Evolutionary conservation across 2,329 filamentous ascomycete species (phyloP).

Genomic region (Samsoniella hepiali): DNA sequence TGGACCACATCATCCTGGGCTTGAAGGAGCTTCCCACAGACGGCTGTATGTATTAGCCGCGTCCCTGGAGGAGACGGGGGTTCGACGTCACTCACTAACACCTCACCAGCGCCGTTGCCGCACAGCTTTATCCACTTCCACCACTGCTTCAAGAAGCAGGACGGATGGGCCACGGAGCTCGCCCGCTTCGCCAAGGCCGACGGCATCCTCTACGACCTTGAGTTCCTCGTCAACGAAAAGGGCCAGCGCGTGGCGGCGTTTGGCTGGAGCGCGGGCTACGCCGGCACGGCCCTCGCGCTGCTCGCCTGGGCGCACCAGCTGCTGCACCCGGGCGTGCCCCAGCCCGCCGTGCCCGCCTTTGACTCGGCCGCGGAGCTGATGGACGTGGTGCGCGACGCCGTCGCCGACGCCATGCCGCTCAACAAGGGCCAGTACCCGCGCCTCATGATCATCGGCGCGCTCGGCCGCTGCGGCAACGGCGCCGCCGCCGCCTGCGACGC

Average conservation of each 20-base stretch:
- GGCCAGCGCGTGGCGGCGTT: constrained; percentile 72
- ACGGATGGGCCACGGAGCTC: constrained; percentile 73
- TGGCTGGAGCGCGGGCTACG: constrained; percentile 73
- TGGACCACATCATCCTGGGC: constrained; percentile 68
- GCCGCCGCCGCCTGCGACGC: constrained; percentile 76
- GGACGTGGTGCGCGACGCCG: constrained; percentile 55
- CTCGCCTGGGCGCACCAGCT: constrained; percentile 84
- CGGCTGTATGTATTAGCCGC: constrained; percentile 45
- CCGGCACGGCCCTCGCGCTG: constrained; percentile 69
- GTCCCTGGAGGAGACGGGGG: not conserved
- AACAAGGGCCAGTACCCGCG: constrained; percentile 66
- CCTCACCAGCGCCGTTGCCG: constrained; percentile 45
- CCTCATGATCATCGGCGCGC: constrained; percentile 79
- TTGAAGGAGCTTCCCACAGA: constrained; percentile 77
- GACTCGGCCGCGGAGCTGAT: constrained; percentile 19
- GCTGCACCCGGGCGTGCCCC: constrained; percentile 59
- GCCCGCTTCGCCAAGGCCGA: constrained; percentile 48
- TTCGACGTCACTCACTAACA: not conserved
- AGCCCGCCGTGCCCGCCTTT: constrained; percentile 36
- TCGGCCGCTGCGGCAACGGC: constrained; percentile 80
- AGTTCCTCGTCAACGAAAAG: constrained; percentile 74
- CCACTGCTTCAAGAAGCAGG: constrained; percentile 71
- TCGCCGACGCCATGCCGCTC: constrained; percentile 65
- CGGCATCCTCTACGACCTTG: constrained; percentile 78
- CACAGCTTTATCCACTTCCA: constrained; percentile 70